These are phyloP conservation scores for Vicia faba DNA, from an alignment of 306 rosid species.

Conservation along the genomic window DNA sequence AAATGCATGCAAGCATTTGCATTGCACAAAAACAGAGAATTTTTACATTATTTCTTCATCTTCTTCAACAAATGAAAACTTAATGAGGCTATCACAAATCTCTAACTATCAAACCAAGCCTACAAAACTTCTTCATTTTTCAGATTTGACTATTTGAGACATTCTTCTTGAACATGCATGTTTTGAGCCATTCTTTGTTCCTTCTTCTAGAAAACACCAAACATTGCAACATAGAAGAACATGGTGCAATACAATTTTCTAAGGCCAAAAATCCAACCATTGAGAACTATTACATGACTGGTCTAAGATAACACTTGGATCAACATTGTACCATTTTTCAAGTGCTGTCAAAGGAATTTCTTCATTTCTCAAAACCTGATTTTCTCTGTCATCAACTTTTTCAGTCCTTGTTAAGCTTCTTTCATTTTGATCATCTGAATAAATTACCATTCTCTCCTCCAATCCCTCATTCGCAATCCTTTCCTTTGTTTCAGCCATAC, in stretches of 20 bases:
- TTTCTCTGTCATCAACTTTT: slow-evolving; percentile 41
- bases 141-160: slow-evolving; percentile 12
- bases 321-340: slow-evolving; percentile 63
- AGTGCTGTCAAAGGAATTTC: slow-evolving; percentile 51
- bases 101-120: slow-evolving; percentile 41
- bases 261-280: slow-evolving; percentile 71
- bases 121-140: slow-evolving; percentile 35
- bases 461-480: slow-evolving; percentile 40
- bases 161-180: slow-evolving; percentile 23
- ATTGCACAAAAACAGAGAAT: slow-evolving; percentile 36
- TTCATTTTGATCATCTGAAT: slow-evolving; percentile 41
- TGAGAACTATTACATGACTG: slow-evolving; percentile 56
- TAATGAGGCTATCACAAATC: slow-evolving; percentile 40
- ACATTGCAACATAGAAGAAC: slow-evolving; percentile 29
- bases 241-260: slow-evolving; percentile 30
- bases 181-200: slow-evolving; percentile 30
- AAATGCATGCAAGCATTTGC: slow-evolving; percentile 31
- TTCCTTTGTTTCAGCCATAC: slow-evolving; percentile 42
- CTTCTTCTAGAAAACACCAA: slow-evolving; percentile 29
- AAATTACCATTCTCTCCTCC: not conserved
- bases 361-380: slow-evolving; percentile 44
- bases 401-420: slow-evolving; percentile 30
- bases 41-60: slow-evolving; percentile 38
- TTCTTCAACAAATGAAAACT: slow-evolving; percentile 14
- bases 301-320: slow-evolving; percentile 52